A percentile compares a stretch with the other conserved stretches of the same genome.
Conservation (phyloP, 306 rosid genomes). For the barrel medic (Medicago truncatula) region MtrunA17r5.0-ANR NC_053048.1:10695501-10696000, state of each 20-base stretch:
- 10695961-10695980: too few relatives aligned
- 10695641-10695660: constrained; percentile 44
- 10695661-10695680: constrained; percentile 32
- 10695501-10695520: background rate
- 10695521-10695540: background rate
- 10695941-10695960: too few relatives aligned
- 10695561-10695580: constrained; percentile 42
- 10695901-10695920: too few relatives aligned
- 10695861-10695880: too few relatives aligned
- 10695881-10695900: too few relatives aligned
- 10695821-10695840: too few relatives aligned
- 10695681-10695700: constrained; percentile 55
- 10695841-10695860: too few relatives aligned
- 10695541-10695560: background rate
- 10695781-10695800: constrained; percentile 25
- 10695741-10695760: constrained; percentile 48
- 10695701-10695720: constrained; percentile 56
- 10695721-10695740: constrained; percentile 56
- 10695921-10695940: too few relatives aligned
- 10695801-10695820: too few relatives aligned
- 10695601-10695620: constrained; percentile 73
- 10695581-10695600: constrained; percentile 88
- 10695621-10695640: constrained; percentile 53
- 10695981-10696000: too few relatives aligned
- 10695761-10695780: constrained; percentile 62